phyloP scores from a whole-genome alignment of 1,284 basidiomycete species.

The Leccinum cinnamomeum region DNA sequence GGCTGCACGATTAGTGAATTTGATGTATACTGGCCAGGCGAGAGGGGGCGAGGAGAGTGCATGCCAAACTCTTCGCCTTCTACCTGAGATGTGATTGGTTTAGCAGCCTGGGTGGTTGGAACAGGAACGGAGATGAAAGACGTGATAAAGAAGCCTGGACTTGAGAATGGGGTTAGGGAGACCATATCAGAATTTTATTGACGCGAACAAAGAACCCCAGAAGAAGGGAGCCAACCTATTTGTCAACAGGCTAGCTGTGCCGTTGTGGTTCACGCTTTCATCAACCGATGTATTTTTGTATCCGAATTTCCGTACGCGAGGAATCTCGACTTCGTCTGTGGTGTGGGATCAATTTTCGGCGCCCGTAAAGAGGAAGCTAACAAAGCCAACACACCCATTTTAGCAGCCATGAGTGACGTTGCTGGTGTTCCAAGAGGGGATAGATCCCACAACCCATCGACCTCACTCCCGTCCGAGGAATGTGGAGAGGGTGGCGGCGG shows the following conservation, averaged over 20 bases:
- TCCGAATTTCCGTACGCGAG: conserved; percentile 31
- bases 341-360: conserved; percentile 7
- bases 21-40: conserved; percentile 33
- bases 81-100: conserved; percentile 20
- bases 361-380: not conserved
- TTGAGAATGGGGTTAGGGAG: conserved; percentile 32
- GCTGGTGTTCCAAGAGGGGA: conserved; percentile 38
- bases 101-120: conserved; percentile 25
- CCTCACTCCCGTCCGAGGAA: conserved; percentile 37
- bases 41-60: conserved; percentile 32
- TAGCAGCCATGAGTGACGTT: conserved; percentile 37
- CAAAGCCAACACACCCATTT: conserved; percentile 41
- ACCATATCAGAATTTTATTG: conserved; percentile 20
- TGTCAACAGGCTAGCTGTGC: conserved; percentile 17
- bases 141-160: conserved; percentile 37
- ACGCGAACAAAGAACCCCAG: conserved; percentile 13
- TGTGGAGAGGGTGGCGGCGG: conserved; percentile 39
- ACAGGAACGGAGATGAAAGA: conserved; percentile 34
- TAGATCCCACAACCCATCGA: conserved; percentile 45
- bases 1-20: conserved; percentile 43
- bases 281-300: conserved; percentile 19
- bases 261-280: conserved; percentile 1
- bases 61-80: conserved; percentile 15
- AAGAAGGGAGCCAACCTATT: conserved; percentile 29
- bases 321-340: conserved; percentile 34